These are phyloP conservation scores for Staphylotrichum tortipilum DNA, from an alignment of 495 filamentous ascomycete species.

Conservation along the genomic window DNA sequence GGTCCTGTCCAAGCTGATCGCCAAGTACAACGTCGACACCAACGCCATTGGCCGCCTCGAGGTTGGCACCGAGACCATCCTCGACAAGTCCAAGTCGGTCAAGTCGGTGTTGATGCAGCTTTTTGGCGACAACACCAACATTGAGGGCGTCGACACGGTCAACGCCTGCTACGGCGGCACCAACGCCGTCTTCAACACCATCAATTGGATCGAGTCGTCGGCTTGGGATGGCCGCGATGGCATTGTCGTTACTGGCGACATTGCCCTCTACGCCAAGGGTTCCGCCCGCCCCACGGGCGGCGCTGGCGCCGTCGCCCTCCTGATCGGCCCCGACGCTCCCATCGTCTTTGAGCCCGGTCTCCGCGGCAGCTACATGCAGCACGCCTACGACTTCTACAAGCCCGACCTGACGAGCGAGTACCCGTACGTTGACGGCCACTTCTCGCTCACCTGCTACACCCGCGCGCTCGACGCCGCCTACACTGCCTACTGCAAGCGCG, in stretches of 20 bases:
- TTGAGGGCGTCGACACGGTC: slow-evolving; percentile 92
- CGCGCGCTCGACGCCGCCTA: slow-evolving; percentile 94
- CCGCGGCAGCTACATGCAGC: slow-evolving; percentile 84
- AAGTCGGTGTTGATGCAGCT: slow-evolving; percentile 99
- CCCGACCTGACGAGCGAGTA: slow-evolving; percentile 97
- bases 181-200: slow-evolving; percentile 91
- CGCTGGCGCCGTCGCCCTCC: slow-evolving; percentile 88
- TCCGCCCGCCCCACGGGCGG: slow-evolving; percentile 91
- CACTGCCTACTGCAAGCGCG: slow-evolving; percentile 85
- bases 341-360: slow-evolving; percentile 87
- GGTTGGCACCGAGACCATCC: slow-evolving; percentile 94
- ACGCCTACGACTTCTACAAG: slow-evolving; percentile 99
- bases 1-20: slow-evolving; percentile 74
- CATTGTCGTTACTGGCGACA: slow-evolving; percentile 91
- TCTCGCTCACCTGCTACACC: slow-evolving; percentile 90
- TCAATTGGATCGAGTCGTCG: slow-evolving; percentile 98
- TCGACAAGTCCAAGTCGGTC: slow-evolving; percentile 99
- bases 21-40: slow-evolving; percentile 89
- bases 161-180: slow-evolving; percentile 99
- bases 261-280: slow-evolving; percentile 96
- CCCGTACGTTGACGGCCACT: slow-evolving; percentile 93
- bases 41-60: slow-evolving; percentile 87
- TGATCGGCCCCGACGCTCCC: slow-evolving; percentile 88
- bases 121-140: slow-evolving; percentile 77
- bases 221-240: slow-evolving; percentile 95